Conservation (phyloP, 768 basidiomycete genomes). For the Mycena indigotica region DNA sequence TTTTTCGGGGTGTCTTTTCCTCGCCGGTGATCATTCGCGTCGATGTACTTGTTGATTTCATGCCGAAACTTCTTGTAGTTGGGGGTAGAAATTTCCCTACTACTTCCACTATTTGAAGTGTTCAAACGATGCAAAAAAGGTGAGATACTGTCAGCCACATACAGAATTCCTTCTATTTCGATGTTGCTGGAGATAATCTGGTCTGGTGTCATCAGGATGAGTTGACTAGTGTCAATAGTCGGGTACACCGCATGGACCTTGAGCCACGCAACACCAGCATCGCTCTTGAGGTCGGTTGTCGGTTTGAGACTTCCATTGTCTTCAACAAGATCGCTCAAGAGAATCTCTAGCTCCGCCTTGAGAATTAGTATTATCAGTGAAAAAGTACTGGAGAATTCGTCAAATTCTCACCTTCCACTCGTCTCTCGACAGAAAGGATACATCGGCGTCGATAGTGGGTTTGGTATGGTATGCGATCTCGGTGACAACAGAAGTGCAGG, state of each 20-base stretch:
- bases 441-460: conserved; percentile 57
- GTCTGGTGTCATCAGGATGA: conserved; percentile 51
- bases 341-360: conserved; percentile 46
- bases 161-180: conserved; percentile 33
- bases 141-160: conserved; percentile 24
- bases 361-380: not conserved
- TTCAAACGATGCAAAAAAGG: not conserved
- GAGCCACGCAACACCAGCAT: conserved; percentile 63
- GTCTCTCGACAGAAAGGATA: conserved; percentile 54
- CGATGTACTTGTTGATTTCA: conserved; percentile 63
- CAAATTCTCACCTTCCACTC: conserved; percentile 58
- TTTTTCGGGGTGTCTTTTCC: conserved; percentile 42
- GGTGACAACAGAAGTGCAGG: conserved; percentile 68
- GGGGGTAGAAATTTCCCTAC: conserved; percentile 51
- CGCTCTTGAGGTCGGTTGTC: conserved; percentile 55
- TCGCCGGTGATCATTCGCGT: conserved; percentile 62
- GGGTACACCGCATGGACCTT: conserved; percentile 70
- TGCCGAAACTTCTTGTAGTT: conserved; percentile 55
- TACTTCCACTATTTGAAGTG: conserved; percentile 38
- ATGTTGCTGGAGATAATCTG: conserved; percentile 52
- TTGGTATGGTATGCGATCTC: conserved; percentile 60
- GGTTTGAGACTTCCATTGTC: conserved; percentile 58
- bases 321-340: conserved; percentile 58
- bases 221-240: conserved; percentile 45
- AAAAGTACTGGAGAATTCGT: too few species aligned